phyloP scores from a whole-genome alignment of 78 protist genomes.

The Acrasis kona region DNA sequence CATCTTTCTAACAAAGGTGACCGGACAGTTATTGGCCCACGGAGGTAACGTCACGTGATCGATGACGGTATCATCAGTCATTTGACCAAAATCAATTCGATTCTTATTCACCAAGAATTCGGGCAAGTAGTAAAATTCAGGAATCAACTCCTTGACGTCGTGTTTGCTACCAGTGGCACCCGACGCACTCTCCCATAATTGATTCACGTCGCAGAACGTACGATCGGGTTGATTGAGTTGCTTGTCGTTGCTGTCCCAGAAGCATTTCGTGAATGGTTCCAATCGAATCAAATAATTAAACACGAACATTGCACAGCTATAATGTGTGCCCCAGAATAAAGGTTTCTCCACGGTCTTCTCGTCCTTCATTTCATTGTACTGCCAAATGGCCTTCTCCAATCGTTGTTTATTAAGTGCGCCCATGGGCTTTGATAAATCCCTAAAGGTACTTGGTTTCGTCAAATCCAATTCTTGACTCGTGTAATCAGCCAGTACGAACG shows the following conservation, averaged over 20 bases:
- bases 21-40: conserved; percentile 82
- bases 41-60: conserved; percentile 69
- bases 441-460: conserved; percentile 27
- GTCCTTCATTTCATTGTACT: conserved; percentile 34
- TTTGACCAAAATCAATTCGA: conserved; percentile 62
- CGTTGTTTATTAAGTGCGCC: conserved; percentile 54
- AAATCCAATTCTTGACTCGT: conserved; percentile 38
- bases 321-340: conserved; percentile 94
- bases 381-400: not conserved
- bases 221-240: conserved; percentile 91
- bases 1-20: conserved; percentile 47
- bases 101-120: conserved; percentile 72
- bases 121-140: conserved; percentile 86
- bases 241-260: conserved; percentile 51
- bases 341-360: conserved; percentile 27
- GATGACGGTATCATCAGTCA: conserved; percentile 52
- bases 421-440: conserved; percentile 80
- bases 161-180: not conserved
- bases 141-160: conserved; percentile 90
- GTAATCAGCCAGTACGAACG: conserved; percentile 81
- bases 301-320: conserved; percentile 57
- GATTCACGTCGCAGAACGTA: conserved; percentile 65
- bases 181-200: conserved; percentile 54
- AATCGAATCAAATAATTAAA: conserved; percentile 73
- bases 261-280: conserved; percentile 73